phyloP scores from a whole-genome alignment of 257 asterid species.

The Nicotiana knightiana region DNA sequence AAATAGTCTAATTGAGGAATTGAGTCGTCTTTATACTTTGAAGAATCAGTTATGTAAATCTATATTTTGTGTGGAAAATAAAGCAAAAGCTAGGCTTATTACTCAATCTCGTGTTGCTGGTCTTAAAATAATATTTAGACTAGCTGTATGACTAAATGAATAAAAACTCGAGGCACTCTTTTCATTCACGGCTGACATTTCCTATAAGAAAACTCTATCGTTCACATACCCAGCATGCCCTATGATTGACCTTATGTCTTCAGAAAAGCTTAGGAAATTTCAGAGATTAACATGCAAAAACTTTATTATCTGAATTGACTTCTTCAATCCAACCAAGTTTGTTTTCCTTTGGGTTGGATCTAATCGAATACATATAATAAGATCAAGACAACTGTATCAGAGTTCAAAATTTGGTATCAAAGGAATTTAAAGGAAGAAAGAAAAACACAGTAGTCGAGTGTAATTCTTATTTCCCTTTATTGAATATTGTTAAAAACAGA shows the following conservation, averaged over 20 bases:
- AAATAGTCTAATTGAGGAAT: background rate
- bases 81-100: background rate
- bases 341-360: background rate
- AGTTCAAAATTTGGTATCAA: background rate
- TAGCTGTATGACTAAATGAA: background rate
- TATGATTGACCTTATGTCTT: background rate
- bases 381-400: background rate
- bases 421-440: background rate
- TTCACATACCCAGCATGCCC: background rate
- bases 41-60: background rate
- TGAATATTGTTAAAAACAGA: background rate
- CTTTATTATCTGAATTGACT: background rate
- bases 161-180: background rate
- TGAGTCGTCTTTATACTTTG: background rate
- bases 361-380: background rate
- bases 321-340: background rate
- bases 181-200: background rate
- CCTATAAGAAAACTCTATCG: background rate
- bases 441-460: background rate
- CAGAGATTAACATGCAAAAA: background rate
- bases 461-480: background rate
- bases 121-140: background rate
- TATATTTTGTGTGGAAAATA: background rate
- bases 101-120: background rate
- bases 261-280: too few relatives aligned